Evolutionary conservation across 331 rosid species (phyloP), one percentile per base, ranked within the genome.

Genomic region (Pyracantha coccinea): DNA sequence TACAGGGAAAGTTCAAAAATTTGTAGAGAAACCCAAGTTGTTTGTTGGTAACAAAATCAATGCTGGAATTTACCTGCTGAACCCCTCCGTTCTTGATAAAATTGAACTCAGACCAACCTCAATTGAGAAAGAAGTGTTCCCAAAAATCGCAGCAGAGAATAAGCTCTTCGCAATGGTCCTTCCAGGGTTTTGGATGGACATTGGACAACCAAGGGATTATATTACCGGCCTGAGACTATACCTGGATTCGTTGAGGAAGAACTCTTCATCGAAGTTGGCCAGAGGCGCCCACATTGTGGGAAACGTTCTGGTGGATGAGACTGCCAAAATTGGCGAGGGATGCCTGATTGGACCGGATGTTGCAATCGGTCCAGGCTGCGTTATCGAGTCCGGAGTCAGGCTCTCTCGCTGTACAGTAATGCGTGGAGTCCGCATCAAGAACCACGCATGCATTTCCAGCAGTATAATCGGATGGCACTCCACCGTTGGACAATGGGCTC

Each of bases 131-230:
- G 97, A 92, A 82, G 88, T 92, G 27, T 92, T 92, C 75, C 97
- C 97, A 11, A 86, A 88, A 64, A 92, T 92, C 69, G 92, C 97
- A 68, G 86, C 88, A 15, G 97, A 90, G 87, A 66, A 83, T 45
- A 87, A 88, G 85, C 90, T 90, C 44, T 88, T 17, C 74, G 97
- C 96, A 69, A 92, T 92, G 97, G 97, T 90, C 72, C 90, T 92
- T 33, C 96, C 97, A 1, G 97, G 97, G 69, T 92, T 92, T 73
- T 92, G 97, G 97, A 92, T 92, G 97, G 97, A 92, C 82, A 85
- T 92, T 58, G 97, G 97, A 69, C 97, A 92, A 38, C 97, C 97
- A 1, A 90, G 87, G 92, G 97, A 92, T 85, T 92, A 92, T 45
- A 88, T 92, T 71, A 72, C 88, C 25, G 97, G 97, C 69, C 84